Percentiles rank a stretch among this genome's conserved stretches.
Conservation (phyloP, 495 filamentous ascomycete species). For the Patellaria atrata region DNA sequence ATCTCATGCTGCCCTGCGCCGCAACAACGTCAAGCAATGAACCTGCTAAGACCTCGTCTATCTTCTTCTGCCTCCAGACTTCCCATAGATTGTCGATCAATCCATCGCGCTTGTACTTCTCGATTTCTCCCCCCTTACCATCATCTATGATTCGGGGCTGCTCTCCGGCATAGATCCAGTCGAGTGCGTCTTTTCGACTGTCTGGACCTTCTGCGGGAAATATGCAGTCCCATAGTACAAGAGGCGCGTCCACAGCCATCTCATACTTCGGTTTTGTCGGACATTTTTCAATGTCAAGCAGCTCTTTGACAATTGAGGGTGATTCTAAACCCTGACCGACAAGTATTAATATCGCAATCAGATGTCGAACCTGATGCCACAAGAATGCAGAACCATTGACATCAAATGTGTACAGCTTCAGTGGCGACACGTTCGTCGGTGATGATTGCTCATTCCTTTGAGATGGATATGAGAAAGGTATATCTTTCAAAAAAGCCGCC, state of each 20-base stretch:
- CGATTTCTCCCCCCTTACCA: constrained; percentile 24
- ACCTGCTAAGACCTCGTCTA: constrained; percentile 70
- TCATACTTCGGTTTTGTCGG: constrained; percentile 68
- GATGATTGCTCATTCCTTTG: constrained; percentile 20
- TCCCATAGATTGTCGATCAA: constrained; percentile 65
- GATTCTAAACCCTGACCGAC: constrained; percentile 81
- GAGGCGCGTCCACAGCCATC: constrained; percentile 76
- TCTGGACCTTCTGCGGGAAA: constrained; percentile 42
- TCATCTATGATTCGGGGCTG: constrained; percentile 30
- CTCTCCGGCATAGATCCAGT: constrained; percentile 64
- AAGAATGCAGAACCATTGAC: constrained; percentile 87
- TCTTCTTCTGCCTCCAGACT: constrained; percentile 67
- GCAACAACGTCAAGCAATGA: constrained; percentile 50
- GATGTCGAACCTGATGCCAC: constrained; percentile 94
- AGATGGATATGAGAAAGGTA: too few relatives aligned
- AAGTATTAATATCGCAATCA: constrained; percentile 74
- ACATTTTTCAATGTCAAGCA: constrained; percentile 55
- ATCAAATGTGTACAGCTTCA: constrained; percentile 72
- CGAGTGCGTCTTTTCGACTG: constrained; percentile 45
- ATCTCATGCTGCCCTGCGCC: constrained; percentile 31
- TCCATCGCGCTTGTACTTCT: constrained; percentile 49
- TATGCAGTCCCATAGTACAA: constrained; percentile 90
- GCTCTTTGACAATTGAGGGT: constrained; percentile 50
- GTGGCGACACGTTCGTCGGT: constrained; percentile 12
- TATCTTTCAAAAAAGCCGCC: constrained; percentile 6